Base-by-base conservation (phyloP, 352 stramenopile genomes). In the Pythium pyrilobum region DNA sequence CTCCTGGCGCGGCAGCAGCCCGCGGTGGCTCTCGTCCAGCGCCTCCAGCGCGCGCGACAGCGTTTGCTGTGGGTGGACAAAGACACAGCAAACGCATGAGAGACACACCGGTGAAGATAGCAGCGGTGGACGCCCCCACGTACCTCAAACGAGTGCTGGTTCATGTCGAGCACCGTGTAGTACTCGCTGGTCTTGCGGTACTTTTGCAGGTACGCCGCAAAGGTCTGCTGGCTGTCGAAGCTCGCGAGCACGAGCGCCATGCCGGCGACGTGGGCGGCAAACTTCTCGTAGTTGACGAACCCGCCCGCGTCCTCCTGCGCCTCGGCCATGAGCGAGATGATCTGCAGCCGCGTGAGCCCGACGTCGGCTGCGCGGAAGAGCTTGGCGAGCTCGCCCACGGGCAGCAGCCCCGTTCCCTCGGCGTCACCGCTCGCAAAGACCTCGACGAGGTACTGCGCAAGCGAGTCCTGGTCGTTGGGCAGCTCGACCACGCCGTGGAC, bases 101-200 rank as follows among this genome's bases (percentile, higher is more conserved):
- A 18, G 9, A 4, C 5, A 18, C 28, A 13, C 13, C 16, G 13
- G 4, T 44, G 3, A 23, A 29, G 2, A 3, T 28, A 31, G 8
- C n/a, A 25, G 3, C 7, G 13, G 10, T 5, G 32, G 10, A 32
- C 7, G n/a, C 12, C 12, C 27, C 9, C 25, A 31, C 55, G 2
- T 44, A 79, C 76, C 67, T 89, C 78, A 53, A 91, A 88, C 31
- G 77, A 69, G 65, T 89, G 82, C 59, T 92, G 77, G 56, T 90
- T 89, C 56, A 90, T 66, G 40, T 87, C 77, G 15, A 89, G 65
- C 7, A 92, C 64, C 2, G 66, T 74, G 65, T 90, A 92, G 59
- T 88, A 89, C 39, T 90, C 79, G 50, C 73, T 81, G 33, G 72
- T 85, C 46, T 83, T 78, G 43, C 79, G 81, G 59, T 91, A 89